Evolutionary conservation across 2,329 filamentous ascomycete species (phyloP), one percentile per base, ranked within the genome.

Genomic region (Ophiosphaerella herpotricha): DNA sequence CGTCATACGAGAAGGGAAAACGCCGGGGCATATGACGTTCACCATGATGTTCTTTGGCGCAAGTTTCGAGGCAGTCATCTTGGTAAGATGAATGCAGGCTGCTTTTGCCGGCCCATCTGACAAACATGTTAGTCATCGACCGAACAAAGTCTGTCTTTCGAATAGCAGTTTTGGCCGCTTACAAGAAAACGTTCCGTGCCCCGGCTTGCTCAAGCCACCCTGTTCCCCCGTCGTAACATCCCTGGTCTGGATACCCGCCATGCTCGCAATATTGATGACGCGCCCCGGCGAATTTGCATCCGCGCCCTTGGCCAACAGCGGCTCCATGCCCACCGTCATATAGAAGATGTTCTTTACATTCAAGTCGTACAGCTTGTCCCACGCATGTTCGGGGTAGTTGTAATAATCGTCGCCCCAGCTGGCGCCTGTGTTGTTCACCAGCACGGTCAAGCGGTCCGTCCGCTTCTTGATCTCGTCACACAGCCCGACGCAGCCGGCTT

Each of bases 381-480:
- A 85, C 35, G 79, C 82, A 39, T 76, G 73, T 54, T 82, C 81
- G 0, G 81, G 81, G 58, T 82, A 84, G 64, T 83, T 75, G 52
- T 82, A 79, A 63, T 83, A 84, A 24, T 81, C 78, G 23, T 78
- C 82, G 8, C 81, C 82, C 75, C 80, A 82, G 44, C 78, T 80
- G 7, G 77, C 80, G 13, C 80, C 80, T 7, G 79, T 79, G 58
- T 81, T 82, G 61, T 82, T 82, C 44, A 82, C 72, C 16, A 81
- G 67, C 21, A 81, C 76, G 57, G 66, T 80, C 68, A 81, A 46
- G 11, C 68, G 59, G 33, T 73, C 71, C 2, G 66, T 67, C 8
- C 74, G 71, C 63, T 78, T 78, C 52, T 74, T 73, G 29, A 81
- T 65, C 54, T 80, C 79, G n/a, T 74, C 73, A 8, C 76, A 77